Evolutionary conservation across 1,284 basidiomycete genomes (phyloP).

Genomic region (Trichosporon ovoides): DNA sequence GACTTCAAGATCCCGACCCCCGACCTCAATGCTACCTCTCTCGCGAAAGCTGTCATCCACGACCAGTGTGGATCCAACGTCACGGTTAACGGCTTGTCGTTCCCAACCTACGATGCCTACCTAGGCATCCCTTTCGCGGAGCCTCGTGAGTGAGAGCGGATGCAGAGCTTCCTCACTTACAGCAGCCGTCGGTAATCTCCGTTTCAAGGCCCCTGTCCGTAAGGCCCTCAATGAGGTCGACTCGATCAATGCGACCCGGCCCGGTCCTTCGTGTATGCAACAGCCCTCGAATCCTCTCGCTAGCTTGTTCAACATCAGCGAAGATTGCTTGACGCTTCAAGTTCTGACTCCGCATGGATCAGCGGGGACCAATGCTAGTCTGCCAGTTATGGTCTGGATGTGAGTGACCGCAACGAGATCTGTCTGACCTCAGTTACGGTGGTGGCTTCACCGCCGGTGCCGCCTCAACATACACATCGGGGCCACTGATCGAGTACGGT

Average conservation of each 20-base stretch:
- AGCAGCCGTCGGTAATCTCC: constrained; percentile 10
- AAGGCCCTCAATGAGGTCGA: constrained; percentile 29
- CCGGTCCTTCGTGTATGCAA: constrained; percentile 39
- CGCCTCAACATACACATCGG: constrained; percentile 22
- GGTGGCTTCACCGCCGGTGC: constrained; percentile 37
- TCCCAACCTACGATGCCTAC: constrained; percentile 3
- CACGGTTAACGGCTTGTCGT: neutral
- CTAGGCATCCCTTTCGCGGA: constrained; percentile 14
- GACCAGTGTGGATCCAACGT: neutral
- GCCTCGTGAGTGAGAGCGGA: constrained; percentile 6
- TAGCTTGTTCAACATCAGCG: constrained; percentile 26
- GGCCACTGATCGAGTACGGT: constrained; percentile 18
- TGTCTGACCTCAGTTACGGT: constrained; percentile 28
- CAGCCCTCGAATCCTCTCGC: constrained; percentile 22
- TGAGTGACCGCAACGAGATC: constrained; percentile 10
- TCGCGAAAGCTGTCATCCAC: neutral
- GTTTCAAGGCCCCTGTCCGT: constrained; percentile 47
- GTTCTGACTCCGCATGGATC: constrained; percentile 35
- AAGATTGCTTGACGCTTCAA: constrained; percentile 50
- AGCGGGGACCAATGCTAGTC: constrained; percentile 16
- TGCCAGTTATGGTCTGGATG: constrained; percentile 44
- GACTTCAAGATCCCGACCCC: neutral
- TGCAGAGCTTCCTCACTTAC: neutral
- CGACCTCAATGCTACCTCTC: neutral
- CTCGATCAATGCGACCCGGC: constrained; percentile 27